Conservation (phyloP, 139 green algal species). For the Coccomyxa sp. region DNA sequence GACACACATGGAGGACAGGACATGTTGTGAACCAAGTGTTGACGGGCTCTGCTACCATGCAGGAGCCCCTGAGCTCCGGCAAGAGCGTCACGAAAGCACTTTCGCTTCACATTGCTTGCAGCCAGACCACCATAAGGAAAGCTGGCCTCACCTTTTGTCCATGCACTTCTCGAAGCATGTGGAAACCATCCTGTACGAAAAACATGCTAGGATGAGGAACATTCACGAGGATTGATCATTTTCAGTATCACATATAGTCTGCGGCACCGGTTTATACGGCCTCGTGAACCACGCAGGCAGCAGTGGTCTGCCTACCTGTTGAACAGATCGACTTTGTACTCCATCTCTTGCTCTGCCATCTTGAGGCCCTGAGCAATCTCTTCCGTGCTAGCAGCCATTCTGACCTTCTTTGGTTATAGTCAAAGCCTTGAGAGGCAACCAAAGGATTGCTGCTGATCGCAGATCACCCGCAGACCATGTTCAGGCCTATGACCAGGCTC, state of each 20-base stretch:
- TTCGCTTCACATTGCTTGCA: no score
- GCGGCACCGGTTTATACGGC: not conserved
- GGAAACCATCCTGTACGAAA: constrained; percentile 72
- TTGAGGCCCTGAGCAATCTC: constrained; percentile 38
- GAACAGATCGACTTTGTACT: constrained; percentile 89
- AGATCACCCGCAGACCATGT: no score
- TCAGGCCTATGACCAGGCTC: no score
- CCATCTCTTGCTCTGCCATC: constrained; percentile 87
- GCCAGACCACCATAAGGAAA: no score
- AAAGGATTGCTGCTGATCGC: no score
- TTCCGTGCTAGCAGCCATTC: not conserved
- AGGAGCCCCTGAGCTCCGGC: no score
- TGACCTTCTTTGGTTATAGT: no score
- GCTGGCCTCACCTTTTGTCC: constrained; percentile 63
- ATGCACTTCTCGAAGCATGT: constrained; percentile 84
- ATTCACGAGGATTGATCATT: not conserved
- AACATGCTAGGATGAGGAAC: not conserved
- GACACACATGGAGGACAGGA: not conserved
- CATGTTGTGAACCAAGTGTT: not conserved
- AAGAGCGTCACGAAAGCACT: no score
- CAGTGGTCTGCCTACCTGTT: constrained; percentile 81
- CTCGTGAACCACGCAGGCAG: no score
- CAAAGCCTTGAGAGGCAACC: no score
- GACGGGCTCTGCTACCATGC: no score
- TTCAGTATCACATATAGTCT: not conserved